Conservation (phyloP, 768 basidiomycete species). For the Podaxis sp. region DNA sequence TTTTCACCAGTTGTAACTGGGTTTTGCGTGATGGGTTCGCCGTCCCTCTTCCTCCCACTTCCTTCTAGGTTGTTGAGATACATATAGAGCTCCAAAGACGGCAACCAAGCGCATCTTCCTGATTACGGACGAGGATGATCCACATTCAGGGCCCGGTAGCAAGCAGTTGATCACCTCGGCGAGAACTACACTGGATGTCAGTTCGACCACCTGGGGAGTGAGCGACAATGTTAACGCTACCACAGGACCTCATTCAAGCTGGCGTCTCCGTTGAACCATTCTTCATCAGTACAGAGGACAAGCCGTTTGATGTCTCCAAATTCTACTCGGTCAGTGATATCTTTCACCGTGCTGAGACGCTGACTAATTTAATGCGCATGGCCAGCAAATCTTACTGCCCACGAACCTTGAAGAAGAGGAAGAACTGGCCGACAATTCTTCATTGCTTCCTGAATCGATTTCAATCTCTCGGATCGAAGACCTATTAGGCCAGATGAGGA, state of each 20-base stretch:
- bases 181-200: slow-evolving; percentile 66
- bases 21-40: slow-evolving; percentile 83
- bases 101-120: slow-evolving; percentile 92
- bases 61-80: neutral
- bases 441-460: slow-evolving; percentile 63
- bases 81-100: slow-evolving; percentile 72
- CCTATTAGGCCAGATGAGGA: slow-evolving; percentile 75
- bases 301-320: slow-evolving; percentile 67
- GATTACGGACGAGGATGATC: slow-evolving; percentile 89
- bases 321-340: slow-evolving; percentile 70
- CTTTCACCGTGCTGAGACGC: neutral
- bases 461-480: slow-evolving; percentile 80
- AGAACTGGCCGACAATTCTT: slow-evolving; percentile 39
- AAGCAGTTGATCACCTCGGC: slow-evolving; percentile 67
- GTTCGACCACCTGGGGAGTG: slow-evolving; percentile 21
- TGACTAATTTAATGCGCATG: neutral
- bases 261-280: slow-evolving; percentile 85
- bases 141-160: slow-evolving; percentile 55
- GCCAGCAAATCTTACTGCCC: slow-evolving; percentile 62
- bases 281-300: slow-evolving; percentile 73
- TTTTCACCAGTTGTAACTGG: slow-evolving; percentile 90
- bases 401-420: slow-evolving; percentile 54
- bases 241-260: slow-evolving; percentile 77
- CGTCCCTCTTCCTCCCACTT: neutral
- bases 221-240: neutral